phyloP scores from a whole-genome alignment of 1,284 basidiomycete genomes.

The Cystobasidium sp. region DNA sequence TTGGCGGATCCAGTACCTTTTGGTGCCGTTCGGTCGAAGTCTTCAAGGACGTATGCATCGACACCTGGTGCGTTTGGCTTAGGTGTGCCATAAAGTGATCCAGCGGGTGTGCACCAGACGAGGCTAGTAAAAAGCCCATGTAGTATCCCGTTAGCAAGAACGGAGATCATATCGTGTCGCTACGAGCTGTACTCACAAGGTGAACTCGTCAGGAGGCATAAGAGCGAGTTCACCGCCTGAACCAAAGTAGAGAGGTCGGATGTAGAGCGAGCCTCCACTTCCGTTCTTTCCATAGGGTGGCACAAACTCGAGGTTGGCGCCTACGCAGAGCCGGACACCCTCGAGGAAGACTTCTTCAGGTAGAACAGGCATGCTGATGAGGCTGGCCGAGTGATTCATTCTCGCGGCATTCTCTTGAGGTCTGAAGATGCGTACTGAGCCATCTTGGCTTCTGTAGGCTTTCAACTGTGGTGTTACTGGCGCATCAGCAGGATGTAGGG shows the following conservation, averaged over 20 bases:
- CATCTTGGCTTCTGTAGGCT: conserved; percentile 51
- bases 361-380: conserved; percentile 50
- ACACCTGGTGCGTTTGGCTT: conserved; percentile 54
- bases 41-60: conserved; percentile 56
- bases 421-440: conserved; percentile 55
- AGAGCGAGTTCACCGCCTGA: conserved; percentile 55
- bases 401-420: conserved; percentile 56
- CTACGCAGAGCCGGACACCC: conserved; percentile 53
- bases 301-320: conserved; percentile 56
- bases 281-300: conserved; percentile 52
- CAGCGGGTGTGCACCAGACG: conserved; percentile 56
- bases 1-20: conserved; percentile 54
- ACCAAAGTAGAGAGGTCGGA: conserved; percentile 54
- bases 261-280: conserved; percentile 53
- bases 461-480: conserved; percentile 1
- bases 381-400: conserved; percentile 54
- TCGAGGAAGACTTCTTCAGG: conserved; percentile 52
- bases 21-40: conserved; percentile 56
- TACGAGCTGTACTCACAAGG: conserved; percentile 47
- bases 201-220: conserved; percentile 54
- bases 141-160: background rate
- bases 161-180: background rate
- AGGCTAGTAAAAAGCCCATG: conserved; percentile 37
- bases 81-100: conserved; percentile 56
- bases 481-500: background rate